Percentiles rank a stretch among this genome's conserved stretches.
These are phyloP conservation scores for Neofusicoccum ribis DNA, from an alignment of 2,329 filamentous ascomycete genomes.

Conservation along the genomic window DNA sequence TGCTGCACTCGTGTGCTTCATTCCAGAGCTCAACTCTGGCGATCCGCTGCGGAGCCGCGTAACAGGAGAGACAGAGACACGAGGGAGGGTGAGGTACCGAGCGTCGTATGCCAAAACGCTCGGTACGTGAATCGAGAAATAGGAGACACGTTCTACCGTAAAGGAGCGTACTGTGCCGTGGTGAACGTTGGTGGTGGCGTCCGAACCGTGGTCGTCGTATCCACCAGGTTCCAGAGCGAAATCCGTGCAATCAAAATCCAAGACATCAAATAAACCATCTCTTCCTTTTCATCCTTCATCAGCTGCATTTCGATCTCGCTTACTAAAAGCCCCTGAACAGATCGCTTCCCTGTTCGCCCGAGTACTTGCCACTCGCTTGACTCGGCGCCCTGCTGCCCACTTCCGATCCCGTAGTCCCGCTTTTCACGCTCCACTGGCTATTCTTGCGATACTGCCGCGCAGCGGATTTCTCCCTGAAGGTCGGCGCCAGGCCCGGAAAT, in stretches of 20 bases:
- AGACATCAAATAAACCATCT: conserved; percentile 1
- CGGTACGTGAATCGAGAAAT: not conserved
- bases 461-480: conserved; percentile 3
- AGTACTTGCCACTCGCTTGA: conserved; percentile 14
- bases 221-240: not conserved
- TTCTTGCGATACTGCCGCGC: conserved; percentile 6
- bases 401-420: not conserved
- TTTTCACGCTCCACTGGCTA: conserved; percentile 4
- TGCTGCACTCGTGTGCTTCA: not conserved
- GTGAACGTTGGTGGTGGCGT: not conserved
- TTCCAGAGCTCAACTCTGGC: conserved; percentile 4
- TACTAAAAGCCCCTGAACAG: conserved; percentile 16
- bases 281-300: not conserved
- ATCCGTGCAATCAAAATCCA: conserved; percentile 5
- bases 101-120: not conserved
- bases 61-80: not conserved
- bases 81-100: not conserved
- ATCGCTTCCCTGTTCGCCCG: conserved; percentile 10
- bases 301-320: not conserved
- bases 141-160: not conserved
- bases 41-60: not conserved
- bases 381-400: conserved; percentile 9
- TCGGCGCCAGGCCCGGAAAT: conserved; percentile 21
- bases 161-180: not conserved
- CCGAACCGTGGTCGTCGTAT: not conserved